phyloP scores from a whole-genome alignment of 345 rosid species.

The Moricandia moricandioides region DNA sequence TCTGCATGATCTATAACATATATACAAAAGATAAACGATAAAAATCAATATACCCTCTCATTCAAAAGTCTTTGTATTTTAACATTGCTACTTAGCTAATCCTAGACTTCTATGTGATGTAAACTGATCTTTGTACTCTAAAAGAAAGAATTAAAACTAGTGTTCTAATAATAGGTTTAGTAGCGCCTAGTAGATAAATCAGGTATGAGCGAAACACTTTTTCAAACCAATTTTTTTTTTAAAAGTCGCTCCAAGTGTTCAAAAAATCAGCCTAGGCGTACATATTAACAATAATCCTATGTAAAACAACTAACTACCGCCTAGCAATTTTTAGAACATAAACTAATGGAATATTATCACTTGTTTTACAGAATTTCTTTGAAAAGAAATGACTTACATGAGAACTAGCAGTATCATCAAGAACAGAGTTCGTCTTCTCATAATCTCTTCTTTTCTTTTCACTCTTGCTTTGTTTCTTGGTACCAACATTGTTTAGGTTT shows the following conservation, averaged over 20 bases:
- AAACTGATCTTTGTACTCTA: background rate
- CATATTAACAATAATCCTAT: no score
- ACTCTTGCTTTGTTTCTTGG: slow-evolving; percentile 41
- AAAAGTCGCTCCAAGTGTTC: no score
- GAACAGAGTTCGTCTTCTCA: slow-evolving; percentile 47
- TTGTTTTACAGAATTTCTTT: background rate
- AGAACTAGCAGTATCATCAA: slow-evolving; percentile 94
- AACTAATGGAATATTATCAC: background rate
- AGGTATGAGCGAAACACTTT: no score
- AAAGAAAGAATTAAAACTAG: background rate
- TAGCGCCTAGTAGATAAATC: no score
- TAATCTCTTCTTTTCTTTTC: slow-evolving; percentile 41
- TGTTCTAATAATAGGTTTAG: no score
- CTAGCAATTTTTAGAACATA: no score
- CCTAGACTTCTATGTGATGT: background rate
- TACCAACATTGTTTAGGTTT: slow-evolving; percentile 10
- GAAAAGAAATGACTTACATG: slow-evolving; percentile 41
- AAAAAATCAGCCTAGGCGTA: no score
- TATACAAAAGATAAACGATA: background rate
- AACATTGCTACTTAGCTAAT: background rate
- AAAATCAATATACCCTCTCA: background rate
- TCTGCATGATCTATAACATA: slow-evolving; percentile 26
- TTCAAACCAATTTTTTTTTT: no score
- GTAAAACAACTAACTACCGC: no score
- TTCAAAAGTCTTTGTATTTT: background rate